These are phyloP conservation scores for Alternaria tenuissima DNA, from an alignment of 2,329 filamentous ascomycete genomes.

Conservation along the genomic window DNA sequence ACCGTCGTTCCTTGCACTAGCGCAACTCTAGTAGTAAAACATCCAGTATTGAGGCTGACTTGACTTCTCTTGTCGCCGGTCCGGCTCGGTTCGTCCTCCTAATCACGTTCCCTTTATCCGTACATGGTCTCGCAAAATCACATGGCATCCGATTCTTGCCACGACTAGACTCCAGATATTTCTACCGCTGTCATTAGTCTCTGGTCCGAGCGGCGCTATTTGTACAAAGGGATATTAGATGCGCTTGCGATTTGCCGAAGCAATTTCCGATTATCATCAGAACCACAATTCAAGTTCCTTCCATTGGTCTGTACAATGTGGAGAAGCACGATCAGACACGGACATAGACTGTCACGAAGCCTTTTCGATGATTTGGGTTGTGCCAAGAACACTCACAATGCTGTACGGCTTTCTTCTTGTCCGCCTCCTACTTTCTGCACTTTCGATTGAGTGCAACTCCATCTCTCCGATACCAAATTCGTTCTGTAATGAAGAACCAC, in stretches of 20 bases:
- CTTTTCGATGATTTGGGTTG: not conserved
- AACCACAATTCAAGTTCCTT: not conserved
- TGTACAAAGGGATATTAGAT: not conserved
- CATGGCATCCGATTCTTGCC: not conserved
- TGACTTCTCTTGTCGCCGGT: not conserved
- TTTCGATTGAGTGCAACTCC: not conserved
- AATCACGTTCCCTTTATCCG: not conserved
- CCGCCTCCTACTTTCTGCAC: not conserved
- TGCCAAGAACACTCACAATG: not conserved
- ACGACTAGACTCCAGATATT: not conserved
- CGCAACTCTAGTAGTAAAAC: not conserved
- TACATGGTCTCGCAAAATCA: not conserved
- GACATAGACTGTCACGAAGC: not conserved
- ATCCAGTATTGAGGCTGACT: not conserved
- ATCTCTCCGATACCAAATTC: not conserved
- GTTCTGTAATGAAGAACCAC: not conserved
- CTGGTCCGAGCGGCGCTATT: not conserved
- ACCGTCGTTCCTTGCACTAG: not conserved
- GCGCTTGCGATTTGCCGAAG: not conserved
- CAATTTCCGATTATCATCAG: not conserved
- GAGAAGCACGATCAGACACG: not conserved
- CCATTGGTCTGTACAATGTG: not conserved
- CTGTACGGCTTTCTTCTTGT: not conserved
- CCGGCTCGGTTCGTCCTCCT: not conserved
- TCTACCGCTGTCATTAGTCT: not conserved